These are phyloP conservation scores for Aspergillus proliferans DNA, from an alignment of 2,329 filamentous ascomycete genomes.

Conservation along the genomic window DNA sequence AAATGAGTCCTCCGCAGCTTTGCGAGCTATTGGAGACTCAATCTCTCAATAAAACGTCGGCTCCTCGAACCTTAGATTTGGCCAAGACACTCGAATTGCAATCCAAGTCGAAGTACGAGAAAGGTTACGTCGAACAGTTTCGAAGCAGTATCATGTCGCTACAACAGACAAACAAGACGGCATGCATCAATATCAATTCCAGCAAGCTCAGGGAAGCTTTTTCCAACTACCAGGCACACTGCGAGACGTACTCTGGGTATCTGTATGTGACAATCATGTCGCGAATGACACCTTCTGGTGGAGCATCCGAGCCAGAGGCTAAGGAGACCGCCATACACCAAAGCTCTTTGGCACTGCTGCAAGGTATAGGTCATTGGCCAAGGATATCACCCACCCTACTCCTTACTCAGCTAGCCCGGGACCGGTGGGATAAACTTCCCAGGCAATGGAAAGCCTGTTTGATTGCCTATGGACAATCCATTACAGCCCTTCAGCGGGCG, in stretches of 20 bases:
- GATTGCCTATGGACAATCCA: slow-evolving; percentile 19
- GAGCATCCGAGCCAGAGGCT: background rate
- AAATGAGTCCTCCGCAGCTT: slow-evolving; percentile 1
- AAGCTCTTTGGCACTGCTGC: background rate
- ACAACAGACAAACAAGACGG: slow-evolving; percentile 1
- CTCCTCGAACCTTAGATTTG: slow-evolving; percentile 2
- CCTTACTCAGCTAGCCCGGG: slow-evolving; percentile 16
- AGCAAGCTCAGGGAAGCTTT: slow-evolving; percentile 2
- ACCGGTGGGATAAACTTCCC: slow-evolving; percentile 9
- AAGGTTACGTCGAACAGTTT: slow-evolving; percentile 9
- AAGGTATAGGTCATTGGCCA: slow-evolving; percentile 9
- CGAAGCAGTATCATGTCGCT: slow-evolving; percentile 8
- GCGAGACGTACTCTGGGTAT: slow-evolving; percentile 1
- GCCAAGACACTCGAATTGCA: slow-evolving; percentile 3
- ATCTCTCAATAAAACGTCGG: background rate
- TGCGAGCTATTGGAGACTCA: background rate
- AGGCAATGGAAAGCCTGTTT: slow-evolving; percentile 15
- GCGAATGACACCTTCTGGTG: slow-evolving; percentile 2
- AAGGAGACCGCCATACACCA: background rate
- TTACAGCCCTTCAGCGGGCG: slow-evolving; percentile 24
- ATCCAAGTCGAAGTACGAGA: slow-evolving; percentile 11
- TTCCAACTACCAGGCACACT: slow-evolving; percentile 1
- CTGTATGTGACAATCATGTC: slow-evolving; percentile 5
- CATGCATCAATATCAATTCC: background rate
- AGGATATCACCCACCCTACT: slow-evolving; percentile 15